phyloP scores from a whole-genome alignment of 2,329 filamentous ascomycete genomes.

The Calonectria naviculata region DNA sequence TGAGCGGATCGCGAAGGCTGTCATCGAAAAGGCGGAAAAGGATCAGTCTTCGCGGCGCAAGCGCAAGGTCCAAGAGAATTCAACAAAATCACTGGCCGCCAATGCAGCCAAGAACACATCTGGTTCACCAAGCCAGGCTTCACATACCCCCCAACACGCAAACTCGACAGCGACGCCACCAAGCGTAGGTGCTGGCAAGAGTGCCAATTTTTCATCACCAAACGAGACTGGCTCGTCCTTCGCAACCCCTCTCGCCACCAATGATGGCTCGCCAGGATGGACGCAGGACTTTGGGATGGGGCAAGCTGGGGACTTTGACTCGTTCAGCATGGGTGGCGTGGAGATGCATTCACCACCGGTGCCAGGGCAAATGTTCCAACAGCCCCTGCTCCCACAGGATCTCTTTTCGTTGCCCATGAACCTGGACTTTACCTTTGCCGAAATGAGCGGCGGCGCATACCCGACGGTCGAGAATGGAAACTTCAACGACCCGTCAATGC shows the following conservation, averaged over 20 bases:
- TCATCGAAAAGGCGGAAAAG: conserved; percentile 91
- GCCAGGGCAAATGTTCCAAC: conserved; percentile 69
- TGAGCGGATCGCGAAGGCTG: conserved; percentile 89
- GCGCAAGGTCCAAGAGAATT: conserved; percentile 76
- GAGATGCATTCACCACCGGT: conserved; percentile 50
- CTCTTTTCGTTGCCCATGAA: conserved; percentile 97
- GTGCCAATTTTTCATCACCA: conserved; percentile 42
- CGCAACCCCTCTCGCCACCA: conserved; percentile 36
- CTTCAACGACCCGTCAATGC: conserved; percentile 41
- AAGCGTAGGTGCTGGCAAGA: conserved; percentile 16
- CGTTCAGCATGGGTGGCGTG: conserved; percentile 55
- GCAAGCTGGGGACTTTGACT: conserved; percentile 53
- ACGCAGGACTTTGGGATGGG: conserved; percentile 56
- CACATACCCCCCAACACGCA: conserved; percentile 28
- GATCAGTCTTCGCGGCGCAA: conserved; percentile 85
- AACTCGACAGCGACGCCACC: conserved; percentile 14
- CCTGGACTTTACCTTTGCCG: conserved; percentile 86
- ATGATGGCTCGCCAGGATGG: conserved; percentile 62
- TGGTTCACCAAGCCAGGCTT: neutral
- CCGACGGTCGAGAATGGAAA: conserved; percentile 73
- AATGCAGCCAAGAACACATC: neutral
- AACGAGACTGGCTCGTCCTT: conserved; percentile 37
- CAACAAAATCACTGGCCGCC: conserved; percentile 22
- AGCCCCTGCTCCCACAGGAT: conserved; percentile 92
- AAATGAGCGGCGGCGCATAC: conserved; percentile 74